These are phyloP conservation scores for Salix viminalis DNA, from an alignment of 345 rosid species.

Conservation along the genomic window DNA sequence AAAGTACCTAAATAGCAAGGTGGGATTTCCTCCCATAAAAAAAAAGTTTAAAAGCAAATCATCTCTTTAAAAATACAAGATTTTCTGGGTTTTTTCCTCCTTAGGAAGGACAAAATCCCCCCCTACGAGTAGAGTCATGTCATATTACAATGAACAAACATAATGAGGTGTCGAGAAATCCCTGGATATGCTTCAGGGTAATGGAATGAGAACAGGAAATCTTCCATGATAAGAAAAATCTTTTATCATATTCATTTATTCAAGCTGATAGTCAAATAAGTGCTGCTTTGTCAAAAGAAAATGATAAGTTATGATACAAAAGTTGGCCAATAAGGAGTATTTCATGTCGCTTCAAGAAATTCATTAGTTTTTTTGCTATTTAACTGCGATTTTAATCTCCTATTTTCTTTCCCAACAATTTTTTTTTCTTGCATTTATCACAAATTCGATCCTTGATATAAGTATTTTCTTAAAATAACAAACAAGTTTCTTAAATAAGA, in stretches of 20 bases:
- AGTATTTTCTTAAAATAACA: too few species aligned
- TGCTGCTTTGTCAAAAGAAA: background rate
- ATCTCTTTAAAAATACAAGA: too few species aligned
- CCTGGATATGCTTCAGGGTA: background rate
- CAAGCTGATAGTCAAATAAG: background rate
- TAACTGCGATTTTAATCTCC: background rate
- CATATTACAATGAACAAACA: background rate
- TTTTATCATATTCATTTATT: background rate
- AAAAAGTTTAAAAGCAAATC: too few species aligned
- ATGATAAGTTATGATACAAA: background rate
- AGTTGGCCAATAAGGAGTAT: background rate
- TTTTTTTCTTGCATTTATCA: too few species aligned
- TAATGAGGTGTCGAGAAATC: background rate
- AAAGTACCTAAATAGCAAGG: too few species aligned
- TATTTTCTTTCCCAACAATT: too few species aligned
- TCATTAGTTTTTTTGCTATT: too few species aligned
- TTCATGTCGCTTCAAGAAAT: too few species aligned
- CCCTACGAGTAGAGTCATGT: background rate
- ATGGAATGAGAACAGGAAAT: background rate
- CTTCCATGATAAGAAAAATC: background rate
- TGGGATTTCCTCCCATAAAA: too few species aligned
- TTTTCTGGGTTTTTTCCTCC: too few species aligned
- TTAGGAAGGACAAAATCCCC: background rate
- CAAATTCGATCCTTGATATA: too few species aligned
- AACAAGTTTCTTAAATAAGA: too few species aligned